Conservation (phyloP, 768 basidiomycete species). For the Suillus fuscotomentosus region DNA sequence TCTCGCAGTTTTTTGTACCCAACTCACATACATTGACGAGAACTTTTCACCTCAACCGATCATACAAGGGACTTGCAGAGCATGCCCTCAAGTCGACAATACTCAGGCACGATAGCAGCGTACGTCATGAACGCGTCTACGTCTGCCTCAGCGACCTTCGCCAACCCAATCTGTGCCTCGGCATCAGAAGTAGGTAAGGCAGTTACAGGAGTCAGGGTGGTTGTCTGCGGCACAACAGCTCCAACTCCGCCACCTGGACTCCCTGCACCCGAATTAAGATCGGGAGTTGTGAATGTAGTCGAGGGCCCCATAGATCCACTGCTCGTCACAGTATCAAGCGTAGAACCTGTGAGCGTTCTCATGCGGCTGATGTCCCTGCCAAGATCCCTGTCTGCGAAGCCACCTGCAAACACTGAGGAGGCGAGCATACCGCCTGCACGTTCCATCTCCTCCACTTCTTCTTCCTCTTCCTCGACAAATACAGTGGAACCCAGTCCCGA, state of each 20-base stretch:
- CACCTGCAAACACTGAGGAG: slow-evolving; percentile 33
- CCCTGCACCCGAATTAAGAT: slow-evolving; percentile 37
- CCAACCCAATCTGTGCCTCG: slow-evolving; percentile 73
- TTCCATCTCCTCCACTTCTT: slow-evolving; percentile 64
- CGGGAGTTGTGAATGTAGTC: slow-evolving; percentile 63
- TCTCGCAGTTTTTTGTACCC: slow-evolving; percentile 7
- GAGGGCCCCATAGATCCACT: slow-evolving; percentile 39
- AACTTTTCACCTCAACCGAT: slow-evolving; percentile 3
- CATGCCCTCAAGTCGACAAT: slow-evolving; percentile 76
- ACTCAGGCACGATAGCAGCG: slow-evolving; percentile 83
- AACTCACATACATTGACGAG: slow-evolving; percentile 4
- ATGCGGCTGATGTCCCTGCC: slow-evolving; percentile 39
- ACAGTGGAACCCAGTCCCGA: slow-evolving; percentile 52
- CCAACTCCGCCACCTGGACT: slow-evolving; percentile 34
- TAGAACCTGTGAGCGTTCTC: slow-evolving; percentile 56
- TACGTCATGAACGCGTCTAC: slow-evolving; percentile 84
- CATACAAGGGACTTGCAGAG: slow-evolving; percentile 60
- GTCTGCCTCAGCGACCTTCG: slow-evolving; percentile 83
- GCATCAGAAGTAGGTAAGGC: slow-evolving; percentile 70
- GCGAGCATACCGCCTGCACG: slow-evolving; percentile 24
- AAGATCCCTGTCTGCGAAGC: slow-evolving; percentile 42
- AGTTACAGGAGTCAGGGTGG: slow-evolving; percentile 67
- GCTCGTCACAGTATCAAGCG: slow-evolving; percentile 32
- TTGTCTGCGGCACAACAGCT: slow-evolving; percentile 39
- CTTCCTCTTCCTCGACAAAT: slow-evolving; percentile 75